Percentiles rank a stretch among this genome's conserved stretches.
These are phyloP conservation scores for Microstegium vimineum DNA, from an alignment of 176 grass and related monocot species.

Conservation along the genomic window DNA sequence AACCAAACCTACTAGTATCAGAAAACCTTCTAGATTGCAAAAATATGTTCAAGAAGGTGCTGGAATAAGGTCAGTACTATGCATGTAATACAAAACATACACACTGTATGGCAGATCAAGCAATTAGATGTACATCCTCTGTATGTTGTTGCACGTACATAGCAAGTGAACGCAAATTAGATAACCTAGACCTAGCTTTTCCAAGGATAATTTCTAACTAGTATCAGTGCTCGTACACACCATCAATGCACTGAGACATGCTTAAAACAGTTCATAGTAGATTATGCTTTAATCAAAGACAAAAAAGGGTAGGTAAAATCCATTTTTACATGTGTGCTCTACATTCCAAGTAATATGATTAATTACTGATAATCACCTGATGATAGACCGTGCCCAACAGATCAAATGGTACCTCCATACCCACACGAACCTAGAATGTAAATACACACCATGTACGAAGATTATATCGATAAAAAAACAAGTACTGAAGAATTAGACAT, in stretches of 20 bases:
- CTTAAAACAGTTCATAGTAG: background rate
- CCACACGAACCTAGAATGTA: conserved; percentile 56
- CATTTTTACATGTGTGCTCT: background rate
- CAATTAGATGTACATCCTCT: background rate
- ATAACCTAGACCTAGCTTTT: background rate
- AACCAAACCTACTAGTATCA: background rate
- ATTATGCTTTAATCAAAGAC: background rate
- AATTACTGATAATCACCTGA: conserved; percentile 73
- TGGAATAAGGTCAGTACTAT: conserved; percentile 12
- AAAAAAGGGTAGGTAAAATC: background rate
- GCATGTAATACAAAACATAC: background rate
- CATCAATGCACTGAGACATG: background rate
- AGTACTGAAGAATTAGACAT: background rate
- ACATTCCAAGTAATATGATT: background rate
- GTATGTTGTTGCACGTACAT: background rate
- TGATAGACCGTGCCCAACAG: conserved; percentile 81
- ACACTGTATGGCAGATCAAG: background rate
- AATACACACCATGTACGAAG: conserved; percentile 14
- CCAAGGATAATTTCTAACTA: background rate
- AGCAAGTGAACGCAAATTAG: background rate
- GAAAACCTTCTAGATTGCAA: background rate
- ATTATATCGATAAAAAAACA: conserved; percentile 20
- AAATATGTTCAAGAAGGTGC: background rate
- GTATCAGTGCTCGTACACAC: background rate
- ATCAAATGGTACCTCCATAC: conserved; percentile 93